Base-by-base conservation (phyloP, 108 stramenopile species). In the Bacterosira constricta region DNA sequence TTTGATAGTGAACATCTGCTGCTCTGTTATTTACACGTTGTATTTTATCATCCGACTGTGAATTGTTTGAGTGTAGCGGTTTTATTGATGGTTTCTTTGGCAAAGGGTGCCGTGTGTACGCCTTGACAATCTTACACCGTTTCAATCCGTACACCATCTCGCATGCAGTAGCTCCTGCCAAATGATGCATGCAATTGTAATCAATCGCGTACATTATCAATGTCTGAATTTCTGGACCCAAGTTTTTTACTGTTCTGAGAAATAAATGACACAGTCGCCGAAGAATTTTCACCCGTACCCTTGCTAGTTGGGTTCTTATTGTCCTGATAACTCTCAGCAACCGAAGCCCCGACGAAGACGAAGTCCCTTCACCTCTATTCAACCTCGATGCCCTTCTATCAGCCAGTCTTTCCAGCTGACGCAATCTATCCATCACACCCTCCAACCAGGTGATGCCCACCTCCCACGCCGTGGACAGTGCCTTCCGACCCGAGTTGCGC, bases 131-230 rank as follows among this genome's bases (percentile, higher is more conserved):
- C 61, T 90, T 85, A 15, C 80, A 84, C 31, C 89, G 78, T 61
- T 73, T 83, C 49, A 81, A 80, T 25, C 88, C 87, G 55, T 90
- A 89, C 18, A 90, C 56, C 51, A 88, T 63, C 70, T 93, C 92
- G 38, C 88, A 69, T n/a, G 81, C 70, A 11, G 89, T 85, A 9
- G 89, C 88, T 34, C 81, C 85, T 12, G 80, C 31, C 47, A 80
- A 56, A 25, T 83, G 76, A 31, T 69, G 59, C 17, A 87, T 56
- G 50, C 84, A 85, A 37, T 69, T 66, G 49, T 89, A 83, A 75
- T 90, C 84, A 10, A 92, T 42, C 13, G 70, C 53, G 52, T 79
- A 92, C 61, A 85, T 61, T 3, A 90, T 53, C 13, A 88, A 36
- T 18, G 77, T 73, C 50, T 84, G 80, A 4, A 86, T 47, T 76